These are phyloP conservation scores for Tulasnella calospora DNA, from an alignment of 768 basidiomycete genomes.

Conservation along the genomic window DNA sequence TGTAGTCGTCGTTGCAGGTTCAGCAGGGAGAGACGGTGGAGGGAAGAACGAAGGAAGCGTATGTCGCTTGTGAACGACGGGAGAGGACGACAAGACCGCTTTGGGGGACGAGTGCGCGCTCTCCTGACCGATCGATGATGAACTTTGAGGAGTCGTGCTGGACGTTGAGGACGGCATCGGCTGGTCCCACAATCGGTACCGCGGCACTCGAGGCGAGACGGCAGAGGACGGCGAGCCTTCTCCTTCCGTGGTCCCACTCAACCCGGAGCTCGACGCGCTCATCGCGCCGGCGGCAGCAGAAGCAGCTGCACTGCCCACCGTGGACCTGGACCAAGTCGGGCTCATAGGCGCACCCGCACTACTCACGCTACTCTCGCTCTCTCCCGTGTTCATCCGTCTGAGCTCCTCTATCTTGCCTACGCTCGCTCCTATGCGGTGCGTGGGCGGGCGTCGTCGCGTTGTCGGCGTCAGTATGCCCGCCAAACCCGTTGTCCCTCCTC, in stretches of 20 bases:
- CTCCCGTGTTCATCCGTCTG: neutral
- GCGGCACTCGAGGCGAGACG: neutral
- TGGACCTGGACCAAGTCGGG: neutral
- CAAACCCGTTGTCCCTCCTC: neutral
- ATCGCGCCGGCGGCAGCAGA: neutral
- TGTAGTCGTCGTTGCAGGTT: neutral
- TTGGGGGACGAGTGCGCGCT: neutral
- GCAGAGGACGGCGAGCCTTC: neutral
- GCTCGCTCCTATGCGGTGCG: conserved; percentile 1
- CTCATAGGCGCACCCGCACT: neutral
- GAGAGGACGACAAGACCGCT: neutral
- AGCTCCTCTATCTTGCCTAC: neutral
- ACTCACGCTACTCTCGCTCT: neutral
- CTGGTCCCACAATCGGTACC: conserved; percentile 5
- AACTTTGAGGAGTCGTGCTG: neutral
- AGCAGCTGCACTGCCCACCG: neutral
- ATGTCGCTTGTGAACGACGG: neutral
- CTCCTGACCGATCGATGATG: neutral
- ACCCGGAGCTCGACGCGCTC: neutral
- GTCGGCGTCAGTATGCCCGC: neutral
- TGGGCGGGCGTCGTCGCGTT: neutral
- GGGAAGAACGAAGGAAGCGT: neutral
- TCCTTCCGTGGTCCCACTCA: neutral
- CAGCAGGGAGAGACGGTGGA: neutral
- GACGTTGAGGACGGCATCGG: neutral